Base-by-base conservation (phyloP, 495 filamentous ascomycete species). In the Haplographium delicatum region DNA sequence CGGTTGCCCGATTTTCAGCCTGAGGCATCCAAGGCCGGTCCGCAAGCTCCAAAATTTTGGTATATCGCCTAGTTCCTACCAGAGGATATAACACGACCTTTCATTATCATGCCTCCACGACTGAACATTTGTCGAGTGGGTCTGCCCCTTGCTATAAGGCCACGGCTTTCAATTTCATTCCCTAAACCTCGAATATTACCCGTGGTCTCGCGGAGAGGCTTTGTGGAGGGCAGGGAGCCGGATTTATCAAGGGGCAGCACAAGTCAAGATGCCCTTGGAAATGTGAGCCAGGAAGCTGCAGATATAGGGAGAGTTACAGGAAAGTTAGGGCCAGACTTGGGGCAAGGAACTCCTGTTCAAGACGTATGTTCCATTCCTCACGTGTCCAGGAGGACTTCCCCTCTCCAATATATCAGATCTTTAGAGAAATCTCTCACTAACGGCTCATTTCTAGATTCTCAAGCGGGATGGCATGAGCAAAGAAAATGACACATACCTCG, bases 401-500 rank as follows among this genome's bases (percentile, higher is more conserved):
- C 1, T 5, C 13, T 26, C 13, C 15, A 62, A 51, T 35, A 46
- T 43, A 46, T 54, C 37, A 44, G 13, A 19, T 13, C n/a, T 13
- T 44, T 26, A 11, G 24, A 45, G 38, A 35, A 53, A 54, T 49
- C 39, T 18, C 38, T 31, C n/a, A 31, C 39, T 58, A n/a, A 52
- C 42, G 9, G 19, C 20, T 18, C 3, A 4, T 44, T 35, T n/a
- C 24, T 55, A 89, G 85, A 74, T 88, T 50, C 69, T 89, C 34
- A 66, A 80, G 53, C 79, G 78, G 40, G 83, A 86, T 56, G 71
- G 79, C 53, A 71, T 81, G 43, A 75, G 71, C 46, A 68, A 71
- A 57, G 77, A 84, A 50, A 78, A 86, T 40, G 79, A 82, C 23
- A 85, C 86, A 20, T 74, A 85, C 64, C 76, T 88, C 5, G 73